phyloP scores from a whole-genome alignment of 805 yeast genomes.

The Candida saitoana region DNA sequence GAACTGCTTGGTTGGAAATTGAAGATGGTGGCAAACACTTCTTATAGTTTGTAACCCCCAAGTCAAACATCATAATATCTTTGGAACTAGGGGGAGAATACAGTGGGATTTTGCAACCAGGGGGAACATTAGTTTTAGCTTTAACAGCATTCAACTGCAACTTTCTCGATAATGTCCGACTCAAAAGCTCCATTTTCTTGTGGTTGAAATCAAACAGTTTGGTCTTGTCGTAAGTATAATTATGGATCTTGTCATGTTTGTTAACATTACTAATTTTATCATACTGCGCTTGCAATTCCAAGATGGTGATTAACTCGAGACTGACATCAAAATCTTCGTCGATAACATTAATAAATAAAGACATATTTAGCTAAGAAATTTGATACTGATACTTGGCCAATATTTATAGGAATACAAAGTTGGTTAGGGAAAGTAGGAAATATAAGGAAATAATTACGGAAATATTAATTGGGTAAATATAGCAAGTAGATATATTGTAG shows the following conservation, averaged over 20 bases:
- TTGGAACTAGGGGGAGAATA: slow-evolving; percentile 14
- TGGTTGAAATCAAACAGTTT: slow-evolving; percentile 2
- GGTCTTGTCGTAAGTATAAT: slow-evolving; percentile 1
- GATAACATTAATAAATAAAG: slow-evolving; percentile 15
- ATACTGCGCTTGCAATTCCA: neutral
- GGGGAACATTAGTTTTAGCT: neutral
- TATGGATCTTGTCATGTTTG: neutral
- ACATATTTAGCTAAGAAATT: too few relatives aligned
- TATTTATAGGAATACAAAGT: neutral
- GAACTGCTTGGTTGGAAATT: neutral
- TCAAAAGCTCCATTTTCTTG: neutral
- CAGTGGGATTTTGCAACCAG: slow-evolving; percentile 7
- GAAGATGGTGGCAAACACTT: neutral
- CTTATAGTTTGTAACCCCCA: neutral
- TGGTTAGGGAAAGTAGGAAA: too few relatives aligned
- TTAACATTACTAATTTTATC: neutral
- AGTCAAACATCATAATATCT: slow-evolving; percentile 5
- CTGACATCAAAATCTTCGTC: slow-evolving; percentile 14
- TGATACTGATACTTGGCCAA: too few relatives aligned
- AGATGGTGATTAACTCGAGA: neutral
- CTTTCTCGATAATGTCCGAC: neutral
- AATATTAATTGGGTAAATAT: too few relatives aligned
- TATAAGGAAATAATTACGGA: too few relatives aligned
- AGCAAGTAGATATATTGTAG: too few relatives aligned
- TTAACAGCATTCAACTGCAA: neutral